A percentile compares a stretch with the other conserved stretches of the same genome.
These are phyloP conservation scores for Schizophyllum amplum DNA, from an alignment of 1,284 basidiomycete genomes.

Conservation along the genomic window DNA sequence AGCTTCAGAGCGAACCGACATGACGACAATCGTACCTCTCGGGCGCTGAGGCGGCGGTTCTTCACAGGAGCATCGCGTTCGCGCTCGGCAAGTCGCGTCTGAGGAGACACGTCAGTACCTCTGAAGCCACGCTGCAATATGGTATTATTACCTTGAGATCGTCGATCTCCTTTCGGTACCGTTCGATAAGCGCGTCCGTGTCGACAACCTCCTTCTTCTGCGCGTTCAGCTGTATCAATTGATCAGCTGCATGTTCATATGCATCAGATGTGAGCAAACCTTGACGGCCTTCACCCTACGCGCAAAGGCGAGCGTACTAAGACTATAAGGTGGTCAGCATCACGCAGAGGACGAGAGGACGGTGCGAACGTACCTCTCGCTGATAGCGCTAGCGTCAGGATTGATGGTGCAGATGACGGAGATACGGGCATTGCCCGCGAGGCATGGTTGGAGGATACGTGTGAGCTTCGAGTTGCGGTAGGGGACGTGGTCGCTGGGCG, in stretches of 20 bases:
- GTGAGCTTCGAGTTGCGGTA: slow-evolving; percentile 95
- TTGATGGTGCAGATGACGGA: slow-evolving; percentile 96
- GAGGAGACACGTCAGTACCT: too few relatives aligned
- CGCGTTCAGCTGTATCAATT: slow-evolving; percentile 56
- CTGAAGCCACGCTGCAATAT: too few relatives aligned
- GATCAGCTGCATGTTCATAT: slow-evolving; percentile 4
- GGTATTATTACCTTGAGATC: slow-evolving; percentile 77
- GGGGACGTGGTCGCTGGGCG: slow-evolving; percentile 75
- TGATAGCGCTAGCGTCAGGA: slow-evolving; percentile 65
- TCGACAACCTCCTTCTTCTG: slow-evolving; percentile 91
- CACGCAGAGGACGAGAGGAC: background rate
- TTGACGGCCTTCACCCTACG: slow-evolving; percentile 80
- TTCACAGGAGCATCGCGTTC: slow-evolving; percentile 26
- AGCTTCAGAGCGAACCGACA: slow-evolving; percentile 40
- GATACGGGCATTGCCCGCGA: slow-evolving; percentile 92
- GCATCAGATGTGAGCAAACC: slow-evolving; percentile 21
- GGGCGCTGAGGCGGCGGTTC: slow-evolving; percentile 25
- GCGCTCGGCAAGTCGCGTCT: slow-evolving; percentile 48
- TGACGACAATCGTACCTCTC: slow-evolving; percentile 48
- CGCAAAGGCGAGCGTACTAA: slow-evolving; percentile 84
- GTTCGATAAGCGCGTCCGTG: slow-evolving; percentile 85
- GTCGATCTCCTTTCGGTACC: slow-evolving; percentile 88
- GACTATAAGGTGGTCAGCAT: slow-evolving; percentile 20
- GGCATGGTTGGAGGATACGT: slow-evolving; percentile 88
- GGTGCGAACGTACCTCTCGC: slow-evolving; percentile 38